Conservation (phyloP, 1,284 basidiomycete genomes). For the Gomphus bonarii region DNA sequence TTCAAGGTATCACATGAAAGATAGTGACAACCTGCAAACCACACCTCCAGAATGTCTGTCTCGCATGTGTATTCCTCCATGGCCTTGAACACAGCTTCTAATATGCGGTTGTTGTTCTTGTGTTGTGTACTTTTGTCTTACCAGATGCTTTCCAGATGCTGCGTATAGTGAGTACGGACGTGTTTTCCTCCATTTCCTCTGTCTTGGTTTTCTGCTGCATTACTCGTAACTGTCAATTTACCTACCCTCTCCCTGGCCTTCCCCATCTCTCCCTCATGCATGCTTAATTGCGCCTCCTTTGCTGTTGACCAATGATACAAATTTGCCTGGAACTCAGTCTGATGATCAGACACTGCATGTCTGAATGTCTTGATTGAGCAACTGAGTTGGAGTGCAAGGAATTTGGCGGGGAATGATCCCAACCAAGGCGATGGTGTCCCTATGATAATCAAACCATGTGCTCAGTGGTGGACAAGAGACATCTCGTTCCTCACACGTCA, state of each 20-base stretch:
- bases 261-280: not conserved
- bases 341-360: too few species aligned
- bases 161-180: not conserved
- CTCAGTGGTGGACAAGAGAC: too few species aligned
- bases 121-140: not conserved
- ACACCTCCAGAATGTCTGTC: slow-evolving; percentile 46
- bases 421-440: not conserved
- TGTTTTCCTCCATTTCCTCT: not conserved
- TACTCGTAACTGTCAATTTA: not conserved
- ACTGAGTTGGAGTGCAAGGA: slow-evolving; percentile 24
- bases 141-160: too few species aligned
- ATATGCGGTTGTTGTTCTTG: too few species aligned
- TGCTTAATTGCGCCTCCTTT: not conserved
- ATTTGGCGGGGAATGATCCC: slow-evolving; percentile 21
- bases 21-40: slow-evolving; percentile 37
- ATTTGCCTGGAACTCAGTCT: slow-evolving; percentile 29
- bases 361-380: slow-evolving; percentile 20
- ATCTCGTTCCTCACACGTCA: too few species aligned
- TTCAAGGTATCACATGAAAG: slow-evolving; percentile 19
- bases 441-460: too few species aligned
- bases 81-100: slow-evolving; percentile 13
- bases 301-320: slow-evolving; percentile 11
- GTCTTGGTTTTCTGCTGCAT: not conserved
- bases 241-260: not conserved
- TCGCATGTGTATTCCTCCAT: slow-evolving; percentile 3